Conservation (phyloP, 768 basidiomycete species). For the Podaxis sp. region DNA sequence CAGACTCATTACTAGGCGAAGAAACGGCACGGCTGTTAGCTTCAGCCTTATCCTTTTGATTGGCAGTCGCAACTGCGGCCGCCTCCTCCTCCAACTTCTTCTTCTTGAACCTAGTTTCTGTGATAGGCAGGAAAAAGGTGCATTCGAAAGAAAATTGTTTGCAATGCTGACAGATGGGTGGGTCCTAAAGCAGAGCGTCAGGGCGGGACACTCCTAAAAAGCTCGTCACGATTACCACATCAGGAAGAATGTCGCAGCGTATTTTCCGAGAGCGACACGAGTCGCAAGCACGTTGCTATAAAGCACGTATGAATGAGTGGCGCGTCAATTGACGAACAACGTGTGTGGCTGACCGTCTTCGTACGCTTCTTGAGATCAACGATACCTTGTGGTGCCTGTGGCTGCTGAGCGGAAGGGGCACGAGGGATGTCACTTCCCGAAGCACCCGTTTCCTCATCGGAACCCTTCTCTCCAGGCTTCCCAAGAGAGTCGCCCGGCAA, state of each 20-base stretch:
- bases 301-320: constrained; percentile 10
- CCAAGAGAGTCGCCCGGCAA: constrained; percentile 27
- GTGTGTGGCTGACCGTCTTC: constrained; percentile 58
- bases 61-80: constrained; percentile 10
- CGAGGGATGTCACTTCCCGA: constrained; percentile 45
- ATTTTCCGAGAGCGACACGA: constrained; percentile 90
- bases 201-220: not conserved
- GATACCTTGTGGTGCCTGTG: constrained; percentile 21
- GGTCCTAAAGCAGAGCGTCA: constrained; percentile 38
- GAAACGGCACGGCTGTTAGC: constrained; percentile 26
- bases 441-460: constrained; percentile 56
- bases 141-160: constrained; percentile 92
- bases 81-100: constrained; percentile 78
- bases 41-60: constrained; percentile 25
- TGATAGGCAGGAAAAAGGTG: constrained; percentile 97
- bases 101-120: constrained; percentile 98
- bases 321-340: not conserved
- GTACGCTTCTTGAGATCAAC: constrained; percentile 81
- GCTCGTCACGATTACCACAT: constrained; percentile 33
- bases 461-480: constrained; percentile 43
- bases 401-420: constrained; percentile 24
- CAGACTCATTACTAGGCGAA: constrained; percentile 37
- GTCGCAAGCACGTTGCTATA: constrained; percentile 77
- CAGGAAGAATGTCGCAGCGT: constrained; percentile 84
- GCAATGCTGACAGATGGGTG: constrained; percentile 89